A percentile compares a stretch with the other conserved stretches of the same genome.
phyloP scores from a whole-genome alignment of 2,329 filamentous ascomycete genomes.

The Endoconidiophora laricicola region DNA sequence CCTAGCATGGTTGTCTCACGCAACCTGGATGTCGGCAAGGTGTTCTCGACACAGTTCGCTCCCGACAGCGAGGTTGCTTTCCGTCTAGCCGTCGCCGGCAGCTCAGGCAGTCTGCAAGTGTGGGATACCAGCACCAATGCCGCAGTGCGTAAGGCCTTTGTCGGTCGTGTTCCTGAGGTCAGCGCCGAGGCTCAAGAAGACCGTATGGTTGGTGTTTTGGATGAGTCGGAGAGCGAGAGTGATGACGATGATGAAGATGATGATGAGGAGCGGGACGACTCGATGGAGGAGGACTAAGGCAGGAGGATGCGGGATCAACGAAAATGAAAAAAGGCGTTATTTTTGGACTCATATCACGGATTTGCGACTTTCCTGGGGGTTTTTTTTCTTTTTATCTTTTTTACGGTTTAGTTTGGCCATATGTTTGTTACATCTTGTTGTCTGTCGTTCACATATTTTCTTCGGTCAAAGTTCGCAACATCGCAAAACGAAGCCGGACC shows the following conservation, averaged over 20 bases:
- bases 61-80: constrained; percentile 85
- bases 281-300: constrained; percentile 39
- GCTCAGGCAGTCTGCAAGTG: constrained; percentile 79
- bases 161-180: constrained; percentile 43
- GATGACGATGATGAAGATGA: constrained; percentile 37
- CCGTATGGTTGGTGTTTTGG: constrained; percentile 56
- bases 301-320: neutral
- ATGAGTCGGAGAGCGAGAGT: constrained; percentile 49
- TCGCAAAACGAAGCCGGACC: no score
- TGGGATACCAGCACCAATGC: constrained; percentile 95
- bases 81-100: constrained; percentile 81
- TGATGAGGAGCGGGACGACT: constrained; percentile 27
- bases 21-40: constrained; percentile 84
- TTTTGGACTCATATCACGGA: constrained; percentile 1
- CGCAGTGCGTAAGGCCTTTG: constrained; percentile 72
- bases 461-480: no score
- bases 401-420: neutral
- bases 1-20: constrained; percentile 83
- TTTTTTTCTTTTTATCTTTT: constrained; percentile 1
- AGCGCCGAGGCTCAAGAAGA: constrained; percentile 49
- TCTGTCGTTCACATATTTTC: no score
- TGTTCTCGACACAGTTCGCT: constrained; percentile 81
- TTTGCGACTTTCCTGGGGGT: constrained; percentile 1
- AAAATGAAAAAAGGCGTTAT: neutral
- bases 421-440: neutral